Percentiles rank a stretch among this genome's conserved stretches.
Conservation (phyloP, 129 eudicot genomes). For the Chrysanthemum makinoi region DNA sequence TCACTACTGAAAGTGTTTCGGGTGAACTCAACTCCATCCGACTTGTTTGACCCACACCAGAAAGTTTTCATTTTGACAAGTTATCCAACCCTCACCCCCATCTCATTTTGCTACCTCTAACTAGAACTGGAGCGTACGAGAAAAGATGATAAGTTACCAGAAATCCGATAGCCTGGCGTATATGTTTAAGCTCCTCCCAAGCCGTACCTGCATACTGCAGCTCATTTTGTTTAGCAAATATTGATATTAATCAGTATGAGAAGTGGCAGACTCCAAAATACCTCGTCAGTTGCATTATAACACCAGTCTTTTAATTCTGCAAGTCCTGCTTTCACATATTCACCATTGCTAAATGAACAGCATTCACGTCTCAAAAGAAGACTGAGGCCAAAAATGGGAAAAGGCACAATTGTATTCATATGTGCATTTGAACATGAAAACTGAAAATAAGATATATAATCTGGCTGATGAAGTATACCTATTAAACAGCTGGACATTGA, state of each 20-base stretch:
- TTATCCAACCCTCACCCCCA: background rate
- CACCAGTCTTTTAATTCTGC: conserved; percentile 93
- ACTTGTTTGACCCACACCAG: no score
- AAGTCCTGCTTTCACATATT: conserved; percentile 96
- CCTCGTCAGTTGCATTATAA: conserved; percentile 82
- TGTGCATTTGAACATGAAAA: background rate
- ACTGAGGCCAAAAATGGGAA: conserved; percentile 45
- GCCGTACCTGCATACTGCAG: conserved; percentile 96
- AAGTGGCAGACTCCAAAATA: conserved; percentile 26
- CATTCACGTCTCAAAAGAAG: conserved; percentile 96
- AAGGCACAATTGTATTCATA: background rate
- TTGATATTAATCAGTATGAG: no score
- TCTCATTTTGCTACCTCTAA: background rate
- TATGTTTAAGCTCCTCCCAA: conserved; percentile 96
- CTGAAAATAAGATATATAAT: background rate
- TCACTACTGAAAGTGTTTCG: no score
- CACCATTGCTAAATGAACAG: conserved; percentile 98
- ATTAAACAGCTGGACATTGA: conserved; percentile 93
- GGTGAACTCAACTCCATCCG: no score
- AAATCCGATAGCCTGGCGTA: conserved; percentile 94
- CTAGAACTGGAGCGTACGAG: background rate
- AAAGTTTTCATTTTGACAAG: no score
- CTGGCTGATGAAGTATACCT: conserved; percentile 47
- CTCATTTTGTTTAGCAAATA: conserved; percentile 25
- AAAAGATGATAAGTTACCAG: conserved; percentile 47